Percentiles rank a stretch among this genome's conserved stretches.
Evolutionary conservation across 83 land plant species (phyloP).

Genomic region (Diphasiastrum complanatum): DNA sequence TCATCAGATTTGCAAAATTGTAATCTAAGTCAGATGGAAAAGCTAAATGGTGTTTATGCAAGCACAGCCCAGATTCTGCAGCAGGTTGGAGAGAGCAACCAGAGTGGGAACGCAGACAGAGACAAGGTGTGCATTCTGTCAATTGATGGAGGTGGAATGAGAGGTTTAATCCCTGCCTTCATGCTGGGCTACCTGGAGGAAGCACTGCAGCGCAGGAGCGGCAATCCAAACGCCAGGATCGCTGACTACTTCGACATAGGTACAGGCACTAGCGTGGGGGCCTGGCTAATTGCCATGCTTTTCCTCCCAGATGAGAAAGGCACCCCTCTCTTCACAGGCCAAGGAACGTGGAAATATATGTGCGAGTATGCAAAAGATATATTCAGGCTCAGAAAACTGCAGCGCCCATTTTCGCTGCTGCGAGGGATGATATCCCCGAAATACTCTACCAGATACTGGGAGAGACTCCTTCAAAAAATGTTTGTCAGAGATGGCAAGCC

Average conservation of each 20-base stretch:
- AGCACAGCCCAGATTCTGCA: too few relatives aligned
- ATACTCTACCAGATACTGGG: conserved; percentile 43
- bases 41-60: too few relatives aligned
- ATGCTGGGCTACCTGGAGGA: conserved; percentile 2
- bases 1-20: too few relatives aligned
- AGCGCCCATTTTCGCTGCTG: conserved; percentile 12
- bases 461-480: conserved; percentile 33
- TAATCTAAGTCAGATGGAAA: too few relatives aligned
- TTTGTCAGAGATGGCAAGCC: conserved; percentile 37
- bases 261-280: conserved; percentile 4
- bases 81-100: too few relatives aligned
- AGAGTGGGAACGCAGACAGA: too few relatives aligned
- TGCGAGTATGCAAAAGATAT: conserved; percentile 29
- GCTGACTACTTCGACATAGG: conserved; percentile 8
- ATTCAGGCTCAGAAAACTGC: too few relatives aligned
- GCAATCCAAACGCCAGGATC: conserved; percentile 1
- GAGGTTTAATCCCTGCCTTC: conserved; percentile 4
- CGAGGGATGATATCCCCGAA: conserved; percentile 21
- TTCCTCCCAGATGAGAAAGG: conserved; percentile 36
- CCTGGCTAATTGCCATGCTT: conserved; percentile 45
- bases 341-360: conserved; percentile 37
- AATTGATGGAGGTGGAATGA: conserved; percentile 16
- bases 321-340: conserved; percentile 43
- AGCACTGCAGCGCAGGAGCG: conserved; percentile 5
- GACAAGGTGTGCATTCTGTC: conserved; percentile 16